Evolutionary conservation across 2,329 filamentous ascomycete genomes (phyloP).

Genomic region (Cladosporium austrohemisphaericum): DNA sequence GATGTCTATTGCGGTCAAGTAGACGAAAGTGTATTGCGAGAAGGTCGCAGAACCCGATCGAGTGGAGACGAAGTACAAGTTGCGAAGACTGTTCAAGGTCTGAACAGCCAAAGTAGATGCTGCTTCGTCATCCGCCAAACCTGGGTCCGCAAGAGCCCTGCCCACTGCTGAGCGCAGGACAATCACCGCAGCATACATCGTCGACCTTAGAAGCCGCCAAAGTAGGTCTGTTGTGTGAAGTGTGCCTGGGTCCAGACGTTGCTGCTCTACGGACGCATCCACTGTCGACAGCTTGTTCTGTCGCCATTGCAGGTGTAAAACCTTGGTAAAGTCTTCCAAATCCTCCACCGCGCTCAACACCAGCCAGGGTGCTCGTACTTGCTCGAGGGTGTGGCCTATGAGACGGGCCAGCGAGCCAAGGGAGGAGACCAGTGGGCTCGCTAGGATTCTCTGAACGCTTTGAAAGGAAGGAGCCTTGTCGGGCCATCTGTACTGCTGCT

Average conservation of each 20-base stretch:
- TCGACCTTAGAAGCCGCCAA: constrained; percentile 71
- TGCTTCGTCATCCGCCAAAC: constrained; percentile 52
- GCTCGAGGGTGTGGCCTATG: constrained; percentile 60
- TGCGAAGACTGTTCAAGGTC: constrained; percentile 68
- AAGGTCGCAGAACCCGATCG: constrained; percentile 70
- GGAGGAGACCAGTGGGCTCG: constrained; percentile 59
- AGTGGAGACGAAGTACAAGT: constrained; percentile 77
- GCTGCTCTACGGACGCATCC: constrained; percentile 63
- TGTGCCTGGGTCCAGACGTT: constrained; percentile 62
- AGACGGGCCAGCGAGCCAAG: constrained; percentile 66
- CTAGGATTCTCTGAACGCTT: constrained; percentile 56
- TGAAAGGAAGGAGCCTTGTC: constrained; percentile 55
- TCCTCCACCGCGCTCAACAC: constrained; percentile 57
- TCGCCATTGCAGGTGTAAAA: constrained; percentile 68
- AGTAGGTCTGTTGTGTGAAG: constrained; percentile 62
- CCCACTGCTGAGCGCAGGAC: constrained; percentile 70
- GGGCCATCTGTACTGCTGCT: constrained; percentile 61
- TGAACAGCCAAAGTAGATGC: constrained; percentile 67
- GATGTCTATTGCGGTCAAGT: constrained; percentile 77
- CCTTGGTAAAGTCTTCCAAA: constrained; percentile 63
- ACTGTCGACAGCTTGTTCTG: constrained; percentile 69
- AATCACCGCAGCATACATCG: constrained; percentile 71
- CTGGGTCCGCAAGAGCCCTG: constrained; percentile 56
- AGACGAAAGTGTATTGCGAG: constrained; percentile 80
- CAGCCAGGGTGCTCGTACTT: constrained; percentile 50